Evolutionary conservation across 495 filamentous ascomycete species (phyloP), one percentile per base, ranked within the genome.

Genomic region (Daldinia grandis): DNA sequence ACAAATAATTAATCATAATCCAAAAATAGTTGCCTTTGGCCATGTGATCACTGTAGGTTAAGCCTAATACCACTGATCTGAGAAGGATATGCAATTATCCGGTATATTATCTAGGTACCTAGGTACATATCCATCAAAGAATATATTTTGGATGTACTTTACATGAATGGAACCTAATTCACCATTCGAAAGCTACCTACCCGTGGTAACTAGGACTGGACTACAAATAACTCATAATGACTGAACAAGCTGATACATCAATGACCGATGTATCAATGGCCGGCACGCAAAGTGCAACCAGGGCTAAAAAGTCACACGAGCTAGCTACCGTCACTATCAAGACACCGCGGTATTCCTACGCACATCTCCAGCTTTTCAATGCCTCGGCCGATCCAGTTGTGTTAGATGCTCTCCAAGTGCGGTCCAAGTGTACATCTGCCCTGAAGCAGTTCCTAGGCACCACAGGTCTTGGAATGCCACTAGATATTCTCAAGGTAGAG

Each of bases 401-500:
- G 2, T 80, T 95, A 35, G 94, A 98, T 80, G 82, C 85, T 30
- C 84, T 97, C 35, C 94, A 92, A 51, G 86, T 88, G 33, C 90
- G 89, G 38, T 86, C 90, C 0, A 88, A 93, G 73, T 88, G 95
- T 56, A 89, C 87, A 21, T 78, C 90, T 30, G 91, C 93, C 0
- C 81, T 97, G 1, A 85, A 84, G 8, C 91, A 94, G 74, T 97
- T 92, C 80, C 87, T 97, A 19, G 95, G 95, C 8, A 73, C 91
- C 31, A 87, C 87, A 2, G 95, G 95, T 33, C 83, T 90, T 5
- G 87, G 90, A 1, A 93, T 97, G 21, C 81, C 90, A 0, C 79
- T 97, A 65, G 95, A 98, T 72, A 90, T 97, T 33, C 82, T 98
- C 7, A 88, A 91, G 47, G 78, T 91, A 4, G 79, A 85, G 7